Base-by-base conservation (phyloP, 2,329 filamentous ascomycete species). In the Paramyrothecium sp. region DNA sequence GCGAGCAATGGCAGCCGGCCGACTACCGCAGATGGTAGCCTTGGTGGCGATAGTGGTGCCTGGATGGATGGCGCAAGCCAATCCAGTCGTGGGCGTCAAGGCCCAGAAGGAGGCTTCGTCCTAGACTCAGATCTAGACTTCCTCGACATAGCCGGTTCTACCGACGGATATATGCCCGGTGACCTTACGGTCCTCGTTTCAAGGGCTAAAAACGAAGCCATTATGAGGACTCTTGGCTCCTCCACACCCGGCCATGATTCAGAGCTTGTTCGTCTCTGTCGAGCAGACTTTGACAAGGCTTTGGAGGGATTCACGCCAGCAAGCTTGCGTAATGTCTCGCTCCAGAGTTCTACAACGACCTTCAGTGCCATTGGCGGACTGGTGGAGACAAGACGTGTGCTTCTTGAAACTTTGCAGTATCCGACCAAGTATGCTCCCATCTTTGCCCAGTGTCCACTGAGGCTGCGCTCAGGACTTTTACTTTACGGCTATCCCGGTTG, bases 361-460 rank as follows among this genome's bases (percentile, higher is more conserved):
- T 99, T 97, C 73, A 88, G 90, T 61, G 91, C 91, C 0, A 98
- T 99, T 60, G 95, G 95, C 52, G 95, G 95, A 17, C 80, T 99
- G 4, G 84, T 86, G 48, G 87, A 91, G 67, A 99, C 95, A 1
- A 87, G 96, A 3, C 89, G 93, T 65, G 92, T 91, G n/a, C 82
- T 99, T 3, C 83, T 99, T 10, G 95, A 99, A 74, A 99, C 95
- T 0, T 79, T 99, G 3, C 91, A 97, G 70, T 99, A 99, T 68
- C 95, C 95, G 0, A 99, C 96, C 1, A 97, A 95, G 58, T 99
- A 99, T 70, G 95, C 95, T 0, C 95, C 95, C 2, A 97, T 99
- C 62, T 99, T 99, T 69, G 92, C 93, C 3, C 91, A 96, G 68
- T 99, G 95, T 65, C 95, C 95, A 3, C 83, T 99, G 1, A 90